phyloP scores from a whole-genome alignment of 805 yeast species.

The Yarrowia sp. region DNA sequence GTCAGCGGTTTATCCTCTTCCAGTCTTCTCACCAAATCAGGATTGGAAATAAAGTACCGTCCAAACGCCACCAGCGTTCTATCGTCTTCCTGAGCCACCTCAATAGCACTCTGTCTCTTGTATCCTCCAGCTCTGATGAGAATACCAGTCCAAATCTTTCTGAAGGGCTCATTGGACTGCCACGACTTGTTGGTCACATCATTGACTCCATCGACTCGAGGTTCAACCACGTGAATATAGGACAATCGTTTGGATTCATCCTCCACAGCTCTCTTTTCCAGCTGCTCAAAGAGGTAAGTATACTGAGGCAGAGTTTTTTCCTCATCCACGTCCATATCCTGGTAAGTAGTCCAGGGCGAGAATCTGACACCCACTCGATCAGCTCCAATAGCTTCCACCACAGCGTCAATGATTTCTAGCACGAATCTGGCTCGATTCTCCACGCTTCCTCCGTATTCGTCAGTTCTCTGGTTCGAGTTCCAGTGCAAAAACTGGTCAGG shows the following conservation, averaged over 20 bases:
- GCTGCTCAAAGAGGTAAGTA: background rate
- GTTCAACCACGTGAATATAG: background rate
- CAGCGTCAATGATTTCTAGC: background rate
- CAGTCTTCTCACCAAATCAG: background rate
- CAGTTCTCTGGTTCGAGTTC: constrained; percentile 1
- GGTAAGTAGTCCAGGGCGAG: background rate
- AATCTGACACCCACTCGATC: background rate
- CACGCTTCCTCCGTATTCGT: background rate
- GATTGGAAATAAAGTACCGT: background rate
- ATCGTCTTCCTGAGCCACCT: background rate
- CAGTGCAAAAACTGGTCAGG: constrained; percentile 10
- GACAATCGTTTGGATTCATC: background rate
- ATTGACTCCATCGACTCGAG: constrained; percentile 6
- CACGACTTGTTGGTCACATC: background rate
- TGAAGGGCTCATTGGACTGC: constrained; percentile 1
- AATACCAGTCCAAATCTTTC: background rate
- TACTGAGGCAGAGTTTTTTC: background rate
- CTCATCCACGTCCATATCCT: background rate
- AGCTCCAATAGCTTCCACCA: background rate
- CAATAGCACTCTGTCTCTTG: background rate
- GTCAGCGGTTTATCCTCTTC: background rate
- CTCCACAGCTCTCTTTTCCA: background rate
- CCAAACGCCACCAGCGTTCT: constrained; percentile 6
- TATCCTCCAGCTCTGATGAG: constrained; percentile 3
- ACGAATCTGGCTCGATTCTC: constrained; percentile 1